A percentile compares a stretch with the other conserved stretches of the same genome.
phyloP scores from a whole-genome alignment of 2,329 filamentous ascomycete genomes.

The Colletotrichum camelliae region DNA sequence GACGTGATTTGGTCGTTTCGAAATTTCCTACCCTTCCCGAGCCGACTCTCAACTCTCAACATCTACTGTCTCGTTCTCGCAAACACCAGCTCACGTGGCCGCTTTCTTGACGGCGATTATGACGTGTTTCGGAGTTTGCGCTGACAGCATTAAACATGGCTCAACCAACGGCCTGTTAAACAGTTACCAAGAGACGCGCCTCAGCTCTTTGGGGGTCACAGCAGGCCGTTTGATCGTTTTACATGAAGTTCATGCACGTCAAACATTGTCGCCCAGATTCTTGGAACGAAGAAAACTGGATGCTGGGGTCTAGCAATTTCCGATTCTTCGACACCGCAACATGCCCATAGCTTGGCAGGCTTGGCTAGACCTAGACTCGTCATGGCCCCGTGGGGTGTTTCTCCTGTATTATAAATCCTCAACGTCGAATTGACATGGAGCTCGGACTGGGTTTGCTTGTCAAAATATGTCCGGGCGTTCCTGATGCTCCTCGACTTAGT shows the following conservation, averaged over 20 bases:
- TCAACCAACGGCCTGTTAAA: neutral
- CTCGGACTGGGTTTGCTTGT: neutral
- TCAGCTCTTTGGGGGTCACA: neutral
- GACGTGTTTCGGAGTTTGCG: neutral
- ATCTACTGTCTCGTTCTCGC: neutral
- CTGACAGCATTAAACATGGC: slow-evolving; percentile 1
- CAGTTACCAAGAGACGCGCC: neutral
- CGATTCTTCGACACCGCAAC: neutral
- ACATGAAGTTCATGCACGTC: neutral
- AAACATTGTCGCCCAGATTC: neutral
- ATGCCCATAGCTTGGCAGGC: neutral
- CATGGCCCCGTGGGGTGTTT: neutral
- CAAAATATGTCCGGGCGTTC: neutral
- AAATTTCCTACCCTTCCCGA: neutral
- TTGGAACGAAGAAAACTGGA: neutral
- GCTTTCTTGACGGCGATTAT: neutral
- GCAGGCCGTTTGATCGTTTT: neutral
- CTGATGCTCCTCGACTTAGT: neutral
- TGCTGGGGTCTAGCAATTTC: neutral
- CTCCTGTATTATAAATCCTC: neutral
- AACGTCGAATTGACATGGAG: neutral
- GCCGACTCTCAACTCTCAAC: neutral
- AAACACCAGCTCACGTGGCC: neutral
- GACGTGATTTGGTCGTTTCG: slow-evolving; percentile 12
- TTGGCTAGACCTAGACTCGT: neutral